Base-by-base conservation (phyloP, 805 yeast genomes). In the Ogataea degrootiae region DNA sequence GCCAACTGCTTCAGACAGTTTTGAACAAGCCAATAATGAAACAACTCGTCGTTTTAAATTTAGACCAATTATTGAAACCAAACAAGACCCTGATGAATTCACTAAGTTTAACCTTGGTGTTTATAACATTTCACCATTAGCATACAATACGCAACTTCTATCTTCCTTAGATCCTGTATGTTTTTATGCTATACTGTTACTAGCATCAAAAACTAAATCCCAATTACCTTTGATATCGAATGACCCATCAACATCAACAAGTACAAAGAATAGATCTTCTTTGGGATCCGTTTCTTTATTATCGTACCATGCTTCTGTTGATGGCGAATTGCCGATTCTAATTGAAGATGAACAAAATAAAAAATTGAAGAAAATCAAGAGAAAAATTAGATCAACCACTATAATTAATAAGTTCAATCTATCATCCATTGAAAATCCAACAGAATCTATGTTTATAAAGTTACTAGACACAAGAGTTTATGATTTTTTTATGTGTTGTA, bases 131-230 rank as follows among this genome's bases (percentile, higher is more conserved):
- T 41, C 55, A 19, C 59, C 65, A 7, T 63, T 64, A 40, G 48
- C 61, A 2, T 67, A 65, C 14, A 61, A 63, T 34, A 56, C 50
- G 1, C 48, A 58, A 8, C 54, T 61, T 0, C 52, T 63, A 16
- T 55, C 77, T 1, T 81, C 87, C 1, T 70, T 78, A 0, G 90
- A 84, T 54, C 89, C 89, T 0, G 58, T 74, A 14, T 77, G 86
- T 42, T 61, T 81, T 9, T 68, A 70, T 17, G 66, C 73, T 12
- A 69, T 77, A 41, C 61, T 83, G 22, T 57, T 76, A 0, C 59
- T 82, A 34, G 72, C 80, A 35, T 51, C 67, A 37, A 77, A 75
- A 51, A 74, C 77, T 48, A 50, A 56, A 1, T 58, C 76, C 37
- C 65, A 63, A 37, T 57, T 82, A 29, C 84, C 84, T 15, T 55